Base-by-base conservation (phyloP, 345 rosid species). In the Lagerstroemia speciosa region DNA sequence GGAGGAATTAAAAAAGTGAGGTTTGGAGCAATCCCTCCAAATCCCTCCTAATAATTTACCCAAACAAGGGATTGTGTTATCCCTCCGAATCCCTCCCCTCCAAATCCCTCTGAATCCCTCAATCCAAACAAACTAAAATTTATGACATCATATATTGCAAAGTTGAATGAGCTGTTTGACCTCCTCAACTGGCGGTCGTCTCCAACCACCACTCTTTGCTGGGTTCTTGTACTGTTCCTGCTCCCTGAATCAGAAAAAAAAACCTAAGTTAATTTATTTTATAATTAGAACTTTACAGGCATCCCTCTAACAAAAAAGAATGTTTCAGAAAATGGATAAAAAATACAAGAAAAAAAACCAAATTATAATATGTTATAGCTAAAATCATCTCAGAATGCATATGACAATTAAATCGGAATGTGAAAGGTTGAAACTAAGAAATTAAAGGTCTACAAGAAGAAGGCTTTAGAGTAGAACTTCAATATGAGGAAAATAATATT, bases 171-270 rank as follows among this genome's bases (percentile, higher is more conserved):
- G 43, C 67, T 24, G 3, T 33, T 37, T 46, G 37, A 91, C 98
- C 98, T 91, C 96, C 78, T 94, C 97, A 41, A 91, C 78, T 9
- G 96, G 92, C 62, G 98, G 98, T 70, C 84, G 79, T 75, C 71
- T 84, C 97, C 97, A 88, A 31, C 79, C 72, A 73, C 26, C 67
- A 63, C 60, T 73, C 66, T 69, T 84, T 72, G 76, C 83, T 2
- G 83, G 85, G 74, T 82, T 83, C 79, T 88, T 91, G 86, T 88
- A 94, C 65, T 81, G 89, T 71, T 84, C 93, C 72, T 83, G 86
- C 80, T 88, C 98, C 84, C 97, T 94, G 72, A 40, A 60, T 72
- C 37, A 83, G 68, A n/a, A 76, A 48, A 19, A 72, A 68, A 62
- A 37, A 27, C 4, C 36, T 45, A 29, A 12, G 58, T 22, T 67